These are phyloP conservation scores for Mycena belliarum DNA, from an alignment of 768 basidiomycete genomes.

Conservation along the genomic window DNA sequence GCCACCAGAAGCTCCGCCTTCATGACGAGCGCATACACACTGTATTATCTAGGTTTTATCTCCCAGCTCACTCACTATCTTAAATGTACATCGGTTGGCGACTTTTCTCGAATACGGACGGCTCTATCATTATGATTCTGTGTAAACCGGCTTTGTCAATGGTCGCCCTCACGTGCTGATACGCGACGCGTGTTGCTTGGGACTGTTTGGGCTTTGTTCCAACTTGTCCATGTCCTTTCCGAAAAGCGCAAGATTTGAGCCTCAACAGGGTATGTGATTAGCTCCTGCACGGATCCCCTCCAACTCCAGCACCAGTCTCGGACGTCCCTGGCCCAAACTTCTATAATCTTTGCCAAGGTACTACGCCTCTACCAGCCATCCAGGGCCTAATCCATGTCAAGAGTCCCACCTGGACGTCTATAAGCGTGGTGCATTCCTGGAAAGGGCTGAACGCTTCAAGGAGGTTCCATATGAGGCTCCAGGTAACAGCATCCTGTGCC, in stretches of 20 bases:
- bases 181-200: not conserved
- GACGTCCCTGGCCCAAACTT: constrained; percentile 56
- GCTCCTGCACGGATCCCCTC: not conserved
- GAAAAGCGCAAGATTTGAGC: constrained; percentile 48
- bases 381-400: constrained; percentile 15
- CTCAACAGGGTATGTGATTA: constrained; percentile 36
- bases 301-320: constrained; percentile 32
- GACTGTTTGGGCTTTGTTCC: not conserved
- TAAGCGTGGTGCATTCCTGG: constrained; percentile 60
- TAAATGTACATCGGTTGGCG: too few relatives aligned
- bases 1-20: constrained; percentile 7
- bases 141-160: not conserved
- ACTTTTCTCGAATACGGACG: too few relatives aligned
- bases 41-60: constrained; percentile 13
- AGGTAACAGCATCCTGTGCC: constrained; percentile 34
- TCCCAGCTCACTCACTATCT: constrained; percentile 1
- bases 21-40: constrained; percentile 3
- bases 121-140: too few relatives aligned
- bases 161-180: not conserved
- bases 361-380: not conserved
- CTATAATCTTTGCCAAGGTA: constrained; percentile 46
- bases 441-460: constrained; percentile 50
- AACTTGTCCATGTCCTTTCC: constrained; percentile 41
- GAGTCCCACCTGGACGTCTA: constrained; percentile 51
- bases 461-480: constrained; percentile 42